Base-by-base conservation (phyloP, 371 early-diverging fungal species). In the Rhizopus microsporus region DNA sequence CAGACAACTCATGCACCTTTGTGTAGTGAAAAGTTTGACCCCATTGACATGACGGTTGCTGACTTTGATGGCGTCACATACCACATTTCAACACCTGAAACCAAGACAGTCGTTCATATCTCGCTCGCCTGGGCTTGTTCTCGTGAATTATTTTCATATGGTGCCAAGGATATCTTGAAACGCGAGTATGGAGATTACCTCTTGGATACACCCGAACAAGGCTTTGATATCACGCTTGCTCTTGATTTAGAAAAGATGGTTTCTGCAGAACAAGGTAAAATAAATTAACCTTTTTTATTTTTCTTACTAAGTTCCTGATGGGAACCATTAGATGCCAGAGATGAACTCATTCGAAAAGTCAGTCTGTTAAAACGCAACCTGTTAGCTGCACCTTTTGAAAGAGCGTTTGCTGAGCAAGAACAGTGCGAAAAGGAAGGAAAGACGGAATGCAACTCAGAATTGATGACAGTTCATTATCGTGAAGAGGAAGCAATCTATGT, bases 21-120 rank as follows among this genome's bases (percentile, higher is more conserved):
- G 2, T n/a, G 54, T 56, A 62, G 93, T 61, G 90, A 86, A 52
- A 89, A 92, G 70, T 83, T 86, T n/a, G 94, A 93, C 53, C 78
- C 85, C n/a, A 64, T 94, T 42, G 84, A 87, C 64, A 82, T 94
- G 69, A 88, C 83, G 42, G 79, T 95, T 47, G 93, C 93, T 40
- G 98, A 98, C 75, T 97, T 96, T 78, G 98, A 98, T 76, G 94
- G 95, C 45, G 96, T 96, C 35, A 75, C 83, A 8, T 98, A 95
- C 78, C 85, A 84, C 60, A 66, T 97, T 57, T 74, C 88, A 29
- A 94, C 94, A 7, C 83, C 89, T 12, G 90, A 87, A 56, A 69
- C 81, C 50, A 93, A 91, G 64, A 70, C 75, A 31, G 67, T 91
- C 60, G 67, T 92, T 38, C 70, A 67, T 32, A 74, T 98, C 49